Evolutionary conservation across 495 filamentous ascomycete genomes (phyloP).

Genomic region (Immersiella caudata): DNA sequence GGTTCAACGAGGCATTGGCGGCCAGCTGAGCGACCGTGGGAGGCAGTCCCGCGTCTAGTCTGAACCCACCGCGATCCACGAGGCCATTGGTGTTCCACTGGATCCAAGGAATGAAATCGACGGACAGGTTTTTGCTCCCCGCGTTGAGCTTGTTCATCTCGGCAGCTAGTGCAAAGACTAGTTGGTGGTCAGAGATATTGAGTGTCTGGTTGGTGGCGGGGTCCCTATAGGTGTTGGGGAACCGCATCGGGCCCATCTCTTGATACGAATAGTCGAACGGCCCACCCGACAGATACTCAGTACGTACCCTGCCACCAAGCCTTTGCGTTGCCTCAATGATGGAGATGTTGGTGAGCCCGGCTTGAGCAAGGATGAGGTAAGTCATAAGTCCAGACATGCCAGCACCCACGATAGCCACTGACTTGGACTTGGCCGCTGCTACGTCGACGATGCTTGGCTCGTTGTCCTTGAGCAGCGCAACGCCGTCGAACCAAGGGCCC

Average conservation of each 20-base stretch:
- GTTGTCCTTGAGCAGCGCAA: constrained; percentile 60
- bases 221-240: constrained; percentile 52
- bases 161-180: constrained; percentile 65
- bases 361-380: constrained; percentile 44
- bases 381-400: constrained; percentile 70
- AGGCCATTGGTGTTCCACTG: constrained; percentile 58
- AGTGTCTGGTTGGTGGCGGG: constrained; percentile 56
- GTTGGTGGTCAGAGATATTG: constrained; percentile 59
- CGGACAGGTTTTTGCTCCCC: constrained; percentile 51
- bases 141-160: constrained; percentile 62
- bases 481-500: constrained; percentile 73
- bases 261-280: constrained; percentile 72
- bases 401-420: constrained; percentile 65
- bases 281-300: constrained; percentile 61
- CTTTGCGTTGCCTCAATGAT: constrained; percentile 45
- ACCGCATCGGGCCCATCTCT: constrained; percentile 77
- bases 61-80: constrained; percentile 54
- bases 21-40: constrained; percentile 50
- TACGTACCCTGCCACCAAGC: constrained; percentile 61
- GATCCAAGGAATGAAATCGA: constrained; percentile 69
- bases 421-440: constrained; percentile 55
- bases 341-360: constrained; percentile 43
- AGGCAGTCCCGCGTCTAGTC: constrained; percentile 45
- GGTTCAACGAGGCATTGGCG: constrained; percentile 41
- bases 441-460: constrained; percentile 56